phyloP scores from a whole-genome alignment of 768 basidiomycete genomes.

The Trichaptum fuscoviolaceum region DNA sequence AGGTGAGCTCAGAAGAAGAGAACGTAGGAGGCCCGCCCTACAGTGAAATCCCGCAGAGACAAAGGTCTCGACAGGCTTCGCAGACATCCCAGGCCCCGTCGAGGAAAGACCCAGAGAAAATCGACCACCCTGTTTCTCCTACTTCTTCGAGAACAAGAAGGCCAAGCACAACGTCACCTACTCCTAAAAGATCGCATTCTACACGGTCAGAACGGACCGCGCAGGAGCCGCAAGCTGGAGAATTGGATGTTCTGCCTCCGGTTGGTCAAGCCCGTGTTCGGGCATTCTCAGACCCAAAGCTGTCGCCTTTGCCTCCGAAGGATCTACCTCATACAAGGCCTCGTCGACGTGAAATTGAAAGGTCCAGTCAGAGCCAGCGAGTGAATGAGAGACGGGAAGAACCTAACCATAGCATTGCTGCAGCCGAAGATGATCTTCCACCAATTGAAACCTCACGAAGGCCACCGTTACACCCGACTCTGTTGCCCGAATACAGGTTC shows the following conservation, averaged over 20 bases:
- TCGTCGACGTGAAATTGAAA: not conserved
- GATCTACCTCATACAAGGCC: not conserved
- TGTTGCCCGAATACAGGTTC: constrained; percentile 63
- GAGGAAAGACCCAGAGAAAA: not conserved
- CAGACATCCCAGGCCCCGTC: not conserved
- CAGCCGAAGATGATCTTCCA: constrained; percentile 5
- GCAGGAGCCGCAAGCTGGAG: not conserved
- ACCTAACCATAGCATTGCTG: not conserved
- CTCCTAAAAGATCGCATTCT: not conserved
- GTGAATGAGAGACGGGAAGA: not conserved
- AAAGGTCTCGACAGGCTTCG: not conserved
- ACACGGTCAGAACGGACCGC: not conserved
- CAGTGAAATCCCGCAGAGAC: not conserved
- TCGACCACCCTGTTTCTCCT: not conserved
- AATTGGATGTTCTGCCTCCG: not conserved
- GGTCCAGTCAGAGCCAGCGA: not conserved
- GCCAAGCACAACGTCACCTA: not conserved
- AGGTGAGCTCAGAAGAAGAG: constrained; percentile 5
- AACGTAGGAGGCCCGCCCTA: constrained; percentile 9
- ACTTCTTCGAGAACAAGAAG: not conserved
- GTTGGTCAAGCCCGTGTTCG: not conserved
- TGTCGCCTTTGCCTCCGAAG: not conserved
- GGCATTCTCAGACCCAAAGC: not conserved
- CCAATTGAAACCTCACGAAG: constrained; percentile 21
- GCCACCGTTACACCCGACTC: constrained; percentile 39